Evolutionary conservation across 768 basidiomycete genomes (phyloP).

Genomic region (Podaxis sp.): DNA sequence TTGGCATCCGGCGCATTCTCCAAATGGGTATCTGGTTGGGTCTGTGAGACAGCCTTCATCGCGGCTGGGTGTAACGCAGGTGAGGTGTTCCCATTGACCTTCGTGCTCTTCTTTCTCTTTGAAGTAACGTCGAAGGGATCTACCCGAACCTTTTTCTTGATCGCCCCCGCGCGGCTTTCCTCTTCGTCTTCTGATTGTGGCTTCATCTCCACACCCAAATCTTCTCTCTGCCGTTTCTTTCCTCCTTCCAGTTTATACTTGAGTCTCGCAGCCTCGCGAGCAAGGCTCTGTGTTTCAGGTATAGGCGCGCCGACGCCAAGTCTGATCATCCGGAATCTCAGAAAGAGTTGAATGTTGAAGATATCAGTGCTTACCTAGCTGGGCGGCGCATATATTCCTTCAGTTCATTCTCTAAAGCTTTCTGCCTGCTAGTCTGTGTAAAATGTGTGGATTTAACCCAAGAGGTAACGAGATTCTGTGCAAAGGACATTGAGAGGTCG

Average conservation of each 20-base stretch:
- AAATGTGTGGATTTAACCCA: slow-evolving; percentile 67
- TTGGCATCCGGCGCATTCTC: background rate
- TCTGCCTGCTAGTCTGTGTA: slow-evolving; percentile 32
- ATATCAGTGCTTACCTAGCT: slow-evolving; percentile 53
- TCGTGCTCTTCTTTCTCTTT: slow-evolving; percentile 38
- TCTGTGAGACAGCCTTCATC: background rate
- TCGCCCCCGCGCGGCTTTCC: slow-evolving; percentile 56
- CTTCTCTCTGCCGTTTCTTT: slow-evolving; percentile 47
- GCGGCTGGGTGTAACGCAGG: background rate
- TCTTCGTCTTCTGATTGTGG: slow-evolving; percentile 42
- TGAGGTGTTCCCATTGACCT: background rate
- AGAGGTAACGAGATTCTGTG: slow-evolving; percentile 70
- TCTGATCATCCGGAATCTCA: slow-evolving; percentile 33
- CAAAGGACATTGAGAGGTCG: slow-evolving; percentile 76
- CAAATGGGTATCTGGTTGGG: background rate
- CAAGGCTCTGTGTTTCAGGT: slow-evolving; percentile 44
- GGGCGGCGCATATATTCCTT: slow-evolving; percentile 70
- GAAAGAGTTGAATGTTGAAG: slow-evolving; percentile 5
- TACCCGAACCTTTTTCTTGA: slow-evolving; percentile 56
- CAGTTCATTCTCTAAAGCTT: slow-evolving; percentile 52
- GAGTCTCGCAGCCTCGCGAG: slow-evolving; percentile 60
- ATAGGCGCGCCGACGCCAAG: slow-evolving; percentile 74
- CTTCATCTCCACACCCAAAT: slow-evolving; percentile 30
- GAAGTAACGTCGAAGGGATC: slow-evolving; percentile 59
- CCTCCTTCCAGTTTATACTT: slow-evolving; percentile 54